These are phyloP conservation scores for Berberis vulgaris DNA, from an alignment of 164 flowering plant genomes.

Conservation along the genomic window DNA sequence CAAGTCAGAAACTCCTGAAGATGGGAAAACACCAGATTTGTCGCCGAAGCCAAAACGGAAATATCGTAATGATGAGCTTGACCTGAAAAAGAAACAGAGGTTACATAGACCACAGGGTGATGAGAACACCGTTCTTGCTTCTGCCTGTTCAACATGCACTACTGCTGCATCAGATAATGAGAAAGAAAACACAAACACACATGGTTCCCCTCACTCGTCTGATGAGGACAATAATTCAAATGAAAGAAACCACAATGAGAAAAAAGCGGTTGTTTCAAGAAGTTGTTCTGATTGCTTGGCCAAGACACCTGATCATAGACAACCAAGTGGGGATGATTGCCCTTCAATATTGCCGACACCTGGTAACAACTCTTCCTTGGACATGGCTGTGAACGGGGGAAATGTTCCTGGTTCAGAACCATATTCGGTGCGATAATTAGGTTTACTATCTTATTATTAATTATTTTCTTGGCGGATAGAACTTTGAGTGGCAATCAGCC, in stretches of 20 bases:
- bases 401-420: conserved; percentile 25
- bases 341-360: conserved; percentile 30
- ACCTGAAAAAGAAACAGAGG: conserved; percentile 32
- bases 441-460: not conserved
- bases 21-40: conserved; percentile 61
- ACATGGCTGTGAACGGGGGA: conserved; percentile 56
- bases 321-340: conserved; percentile 37
- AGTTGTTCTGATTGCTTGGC: conserved; percentile 31
- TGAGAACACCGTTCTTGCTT: conserved; percentile 22
- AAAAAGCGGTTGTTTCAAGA: conserved; percentile 16
- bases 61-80: conserved; percentile 29
- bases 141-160: conserved; percentile 45
- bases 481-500: not conserved
- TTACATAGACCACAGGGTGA: no score
- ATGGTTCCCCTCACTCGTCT: conserved; percentile 2
- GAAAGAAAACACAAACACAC: conserved; percentile 18
- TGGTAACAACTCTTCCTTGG: conserved; percentile 41
- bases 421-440: conserved; percentile 24
- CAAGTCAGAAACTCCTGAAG: not conserved
- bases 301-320: conserved; percentile 28
- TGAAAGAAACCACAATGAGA: conserved; percentile 28
- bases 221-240: conserved; percentile 14
- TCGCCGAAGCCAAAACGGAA: conserved; percentile 44
- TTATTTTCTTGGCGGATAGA: not conserved
- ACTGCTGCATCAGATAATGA: conserved; percentile 37